Conservation (phyloP, 345 rosid genomes). For the Boechera stricta region DNA sequence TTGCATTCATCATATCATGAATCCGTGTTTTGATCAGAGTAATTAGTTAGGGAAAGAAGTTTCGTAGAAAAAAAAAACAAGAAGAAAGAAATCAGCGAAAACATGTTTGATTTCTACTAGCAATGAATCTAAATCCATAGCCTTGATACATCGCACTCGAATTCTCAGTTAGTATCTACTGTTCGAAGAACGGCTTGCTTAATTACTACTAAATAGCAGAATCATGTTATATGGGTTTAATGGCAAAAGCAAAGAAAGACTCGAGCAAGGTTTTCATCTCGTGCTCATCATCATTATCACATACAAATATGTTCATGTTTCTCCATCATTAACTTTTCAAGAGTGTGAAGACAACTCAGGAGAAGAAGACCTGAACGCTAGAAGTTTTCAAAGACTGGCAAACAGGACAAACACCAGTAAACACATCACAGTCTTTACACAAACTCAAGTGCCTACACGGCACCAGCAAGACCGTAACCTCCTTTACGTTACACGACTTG, state of each 20-base stretch:
- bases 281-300: conserved; percentile 5
- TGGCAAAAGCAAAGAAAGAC: conserved; percentile 14
- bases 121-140: not conserved
- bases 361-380: conserved; percentile 59
- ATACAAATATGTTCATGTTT: conserved; percentile 33
- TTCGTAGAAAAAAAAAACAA: not conserved
- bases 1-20: too few species aligned
- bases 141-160: not conserved
- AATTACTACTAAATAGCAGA: not conserved
- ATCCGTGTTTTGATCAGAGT: too few species aligned
- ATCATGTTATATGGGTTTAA: not conserved
- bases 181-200: not conserved
- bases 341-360: conserved; percentile 28
- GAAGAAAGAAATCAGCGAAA: not conserved
- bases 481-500: conserved; percentile 69
- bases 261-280: not conserved
- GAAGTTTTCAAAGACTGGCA: conserved; percentile 72
- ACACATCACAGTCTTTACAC: conserved; percentile 75
- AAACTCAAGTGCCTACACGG: conserved; percentile 93
- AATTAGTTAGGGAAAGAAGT: not conserved
- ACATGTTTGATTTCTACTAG: not conserved
- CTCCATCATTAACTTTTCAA: conserved; percentile 30
- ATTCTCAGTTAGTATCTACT: not conserved
- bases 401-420: conserved; percentile 68
- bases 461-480: conserved; percentile 69